Base-by-base conservation (phyloP, 441 rosid species). In the Erodium texanum region DNA sequence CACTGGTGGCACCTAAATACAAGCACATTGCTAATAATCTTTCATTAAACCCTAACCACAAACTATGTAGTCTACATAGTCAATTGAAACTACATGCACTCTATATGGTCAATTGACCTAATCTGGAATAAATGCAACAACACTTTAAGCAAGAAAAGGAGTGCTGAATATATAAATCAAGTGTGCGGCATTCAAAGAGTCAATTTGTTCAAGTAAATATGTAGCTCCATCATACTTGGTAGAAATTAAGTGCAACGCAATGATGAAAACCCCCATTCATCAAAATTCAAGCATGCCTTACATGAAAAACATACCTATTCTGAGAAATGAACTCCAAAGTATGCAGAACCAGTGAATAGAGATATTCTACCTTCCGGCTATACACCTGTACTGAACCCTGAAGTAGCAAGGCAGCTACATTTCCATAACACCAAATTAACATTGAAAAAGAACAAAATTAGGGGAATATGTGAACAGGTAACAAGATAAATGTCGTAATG, bases 271-370 rank as follows among this genome's bases (percentile, higher is more conserved):
- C 9, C 11, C 11, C 45, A 38, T 38, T 6, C 65, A 12, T 10
- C 22, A 15, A 61, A 45, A 41, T 34, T 50, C 71, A 59, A 14
- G 18, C 9, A 14, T 15, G 23, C 29, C n/a, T 34, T 16, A 67
- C 43, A 14, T 24, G 66, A 43, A 62, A 50, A 24, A n/a, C 77
- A 22, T 9, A 74, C 77, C 77, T 56, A 23, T 74, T 69, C 32
- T 70, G 70, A 65, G 77, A 74, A 66, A 74, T 69, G 73, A 74
- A 74, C 73, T 74, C 77, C 73, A 74, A 66, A 43, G 70, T 69
- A 56, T 74, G 77, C 70, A 74, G 62, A 19, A 74, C 77, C 73
- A 74, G 48, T 27, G 77, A 74, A 36, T 74, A 74, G 5, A 74
- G 70, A 62, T 74, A 74, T 43, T 74, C 77, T 73, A 74, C 77